These are phyloP conservation scores for Entelexis sorbosivorans DNA, from an alignment of 1,139 yeast genomes.

Conservation along the genomic window DNA sequence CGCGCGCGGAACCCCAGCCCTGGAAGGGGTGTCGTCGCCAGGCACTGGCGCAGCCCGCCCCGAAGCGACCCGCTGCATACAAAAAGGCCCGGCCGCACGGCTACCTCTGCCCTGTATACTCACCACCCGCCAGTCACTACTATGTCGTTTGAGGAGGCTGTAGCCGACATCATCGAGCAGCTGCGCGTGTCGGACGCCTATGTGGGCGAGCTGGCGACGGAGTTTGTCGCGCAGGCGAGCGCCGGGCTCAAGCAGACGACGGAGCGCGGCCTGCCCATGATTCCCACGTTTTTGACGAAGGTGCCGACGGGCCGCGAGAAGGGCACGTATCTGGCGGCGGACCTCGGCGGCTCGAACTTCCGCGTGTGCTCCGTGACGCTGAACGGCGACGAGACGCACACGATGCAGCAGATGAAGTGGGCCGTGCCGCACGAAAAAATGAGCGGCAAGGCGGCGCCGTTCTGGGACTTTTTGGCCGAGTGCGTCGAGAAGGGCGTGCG, in stretches of 20 bases:
- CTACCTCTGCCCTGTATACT: neutral
- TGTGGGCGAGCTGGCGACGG: constrained; percentile 50
- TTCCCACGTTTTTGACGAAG: constrained; percentile 71
- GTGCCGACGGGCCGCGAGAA: constrained; percentile 73
- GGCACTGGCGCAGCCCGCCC: neutral
- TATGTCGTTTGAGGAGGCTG: constrained; percentile 2
- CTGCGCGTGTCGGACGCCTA: constrained; percentile 45
- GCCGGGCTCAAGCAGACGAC: constrained; percentile 45
- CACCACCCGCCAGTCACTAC: neutral
- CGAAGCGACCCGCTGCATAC: neutral
- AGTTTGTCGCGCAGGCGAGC: constrained; percentile 52
- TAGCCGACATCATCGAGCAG: constrained; percentile 40
- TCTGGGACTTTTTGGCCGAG: constrained; percentile 64
- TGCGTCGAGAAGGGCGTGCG: constrained; percentile 52
- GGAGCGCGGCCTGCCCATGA: constrained; percentile 64
- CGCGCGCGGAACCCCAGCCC: no score
- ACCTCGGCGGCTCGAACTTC: constrained; percentile 80
- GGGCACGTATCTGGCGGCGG: constrained; percentile 72
- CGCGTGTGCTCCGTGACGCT: constrained; percentile 76
- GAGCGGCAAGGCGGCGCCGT: constrained; percentile 45
- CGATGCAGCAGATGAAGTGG: constrained; percentile 57
- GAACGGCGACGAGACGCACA: constrained; percentile 70
- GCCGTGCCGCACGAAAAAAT: constrained; percentile 65
- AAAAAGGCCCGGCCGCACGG: no score
- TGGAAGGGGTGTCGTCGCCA: no score